Base-by-base conservation (phyloP, 2,329 filamentous ascomycete genomes). In the Arthrinium phaeospermum region DNA sequence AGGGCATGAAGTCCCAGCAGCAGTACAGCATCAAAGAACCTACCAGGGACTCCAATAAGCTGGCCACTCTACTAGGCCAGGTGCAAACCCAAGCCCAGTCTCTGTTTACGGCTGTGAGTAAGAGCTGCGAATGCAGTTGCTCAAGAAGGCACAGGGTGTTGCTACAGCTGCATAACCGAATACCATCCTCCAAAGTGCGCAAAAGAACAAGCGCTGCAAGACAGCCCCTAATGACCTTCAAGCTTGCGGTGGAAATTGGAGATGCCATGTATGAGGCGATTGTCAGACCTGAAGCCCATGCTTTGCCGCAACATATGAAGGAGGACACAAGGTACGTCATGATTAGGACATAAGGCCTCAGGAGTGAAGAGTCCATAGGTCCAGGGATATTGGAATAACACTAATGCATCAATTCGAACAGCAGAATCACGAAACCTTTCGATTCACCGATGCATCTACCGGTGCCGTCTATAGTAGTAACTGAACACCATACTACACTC, bases 1-100 rank as follows among this genome's bases (percentile, higher is more conserved):
- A 71, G 30, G 71, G 70, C 46, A 71, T 71, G 64, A 71, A n/a
- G 24, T 72, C 72, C 1, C 44, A 72, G 49, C 68, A 24, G 30
- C 61, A 72, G 14, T 24, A 68, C n/a, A 49, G 14, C n/a, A 30
- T 41, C 7, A 71, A 34, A 27, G 12, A 69, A 27, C 68, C 70
- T 12, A 72, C 72, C 51, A 57, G 19, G 13, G 51, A 30, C 27
- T 57, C 51, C 13, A 13, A 57, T 3, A 57, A 57, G 14, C 2
- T 57, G 51, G 51, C 51, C 16, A 57, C 24, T 0, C 14, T 57
- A 16, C 51, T 57, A 2, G 51, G 3, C 16, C 51, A 57, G 27
- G 51, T 57, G 5, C 51, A 57, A 7, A 6, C 13, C 0, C 51
- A 57, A 3, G 51, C 51, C 1, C 51, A 57, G 7, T 34, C 51